Evolutionary conservation across 371 early-diverging fungal species (phyloP), one percentile per base, ranked within the genome.

Genomic region (Mortierella sp.): DNA sequence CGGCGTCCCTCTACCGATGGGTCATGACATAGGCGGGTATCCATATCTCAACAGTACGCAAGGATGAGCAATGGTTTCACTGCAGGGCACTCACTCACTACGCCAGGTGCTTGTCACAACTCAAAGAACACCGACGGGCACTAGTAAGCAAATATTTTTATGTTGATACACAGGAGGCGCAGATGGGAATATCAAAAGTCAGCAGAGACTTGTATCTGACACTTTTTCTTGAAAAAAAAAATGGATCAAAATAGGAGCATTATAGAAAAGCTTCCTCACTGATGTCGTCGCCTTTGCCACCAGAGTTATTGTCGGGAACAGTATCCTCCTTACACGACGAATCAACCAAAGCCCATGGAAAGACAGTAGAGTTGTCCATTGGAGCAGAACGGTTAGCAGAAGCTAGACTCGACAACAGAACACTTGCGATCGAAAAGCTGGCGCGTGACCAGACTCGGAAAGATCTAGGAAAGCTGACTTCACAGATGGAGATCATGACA

Each of bases 11-110:
- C 37, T 37, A 37, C 9, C 9, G 9, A 5, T 37, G 37, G 37
- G 37, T 37, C 9, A 37, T 37, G 37, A 9, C 37, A 47, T 74
- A 74, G 74, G 62, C 65, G 9, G 66, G 69, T 0, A 69, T 74
- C 16, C 74, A 74, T 15, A 47, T 74, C 15, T 64, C 57, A 7
- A 74, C 74, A 11, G 29, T 69, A 23, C 37, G 55, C 52, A 51
- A 50, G n/a, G 69, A 64, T 14, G 74, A 74, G 25, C n/a, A 60
- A 12, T 74, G 74, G 74, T 74, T 74, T n/a, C 50, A 64, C 21
- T 45, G 57, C 1, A 60, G 52, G 25, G 74, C 69, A 1, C 44
- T 74, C 11, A n/a, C 43, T 16, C 65, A 57, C 21, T 74, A 74
- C 25, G 74, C 74, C 4, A 65, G 61, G 26, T 69, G 74, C 47